Evolutionary conservation across 2,329 filamentous ascomycete species (phyloP).

Genomic region (Eutypa lata): DNA sequence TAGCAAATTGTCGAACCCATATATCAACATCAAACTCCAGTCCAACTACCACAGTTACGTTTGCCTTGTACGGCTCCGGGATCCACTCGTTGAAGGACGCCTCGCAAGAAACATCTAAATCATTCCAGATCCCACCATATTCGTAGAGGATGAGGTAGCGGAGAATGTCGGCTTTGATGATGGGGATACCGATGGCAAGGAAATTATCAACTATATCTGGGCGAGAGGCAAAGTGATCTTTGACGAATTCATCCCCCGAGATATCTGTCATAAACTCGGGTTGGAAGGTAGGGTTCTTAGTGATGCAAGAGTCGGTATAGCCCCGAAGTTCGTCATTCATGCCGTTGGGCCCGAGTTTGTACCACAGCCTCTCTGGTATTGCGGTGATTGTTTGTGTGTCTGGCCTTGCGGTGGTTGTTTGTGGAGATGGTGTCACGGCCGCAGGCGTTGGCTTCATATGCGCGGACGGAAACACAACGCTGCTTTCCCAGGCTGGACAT

Average conservation of each 20-base stretch:
- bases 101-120: conserved; percentile 36
- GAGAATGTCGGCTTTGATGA: conserved; percentile 39
- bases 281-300: conserved; percentile 25
- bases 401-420: background rate
- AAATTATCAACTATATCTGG: conserved; percentile 36
- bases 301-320: conserved; percentile 19
- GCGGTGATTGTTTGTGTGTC: background rate
- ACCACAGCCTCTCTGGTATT: conserved; percentile 5
- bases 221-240: conserved; percentile 26
- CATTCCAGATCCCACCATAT: conserved; percentile 39
- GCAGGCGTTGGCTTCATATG: background rate
- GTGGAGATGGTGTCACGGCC: background rate
- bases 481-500: background rate
- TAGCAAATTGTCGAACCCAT: conserved; percentile 23
- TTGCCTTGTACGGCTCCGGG: conserved; percentile 24
- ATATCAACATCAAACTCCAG: conserved; percentile 31
- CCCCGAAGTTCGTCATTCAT: conserved; percentile 1
- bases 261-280: conserved; percentile 29
- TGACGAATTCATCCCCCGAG: conserved; percentile 28
- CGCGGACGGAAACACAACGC: background rate
- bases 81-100: conserved; percentile 33
- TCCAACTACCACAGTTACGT: conserved; percentile 33
- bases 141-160: conserved; percentile 38
- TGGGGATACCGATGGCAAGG: conserved; percentile 30
- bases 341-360: conserved; percentile 2